phyloP scores from a whole-genome alignment of 148 eudicot species.

The Rhododendron kiyosumense region DNA sequence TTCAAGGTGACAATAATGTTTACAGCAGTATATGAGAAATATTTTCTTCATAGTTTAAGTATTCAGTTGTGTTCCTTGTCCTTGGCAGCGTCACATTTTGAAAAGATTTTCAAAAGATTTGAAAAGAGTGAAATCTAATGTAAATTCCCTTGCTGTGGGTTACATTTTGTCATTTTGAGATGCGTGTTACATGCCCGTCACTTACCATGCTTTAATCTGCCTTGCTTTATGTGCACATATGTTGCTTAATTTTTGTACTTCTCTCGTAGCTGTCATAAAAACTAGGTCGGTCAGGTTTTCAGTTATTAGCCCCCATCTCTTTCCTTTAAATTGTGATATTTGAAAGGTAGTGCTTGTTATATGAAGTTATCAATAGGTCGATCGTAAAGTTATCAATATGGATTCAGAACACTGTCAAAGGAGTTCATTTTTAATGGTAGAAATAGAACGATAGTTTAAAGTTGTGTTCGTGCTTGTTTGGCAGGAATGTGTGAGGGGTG shows the following conservation, averaged over 20 bases:
- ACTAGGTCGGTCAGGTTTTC: neutral
- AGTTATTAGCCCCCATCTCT: neutral
- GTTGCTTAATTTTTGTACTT: neutral
- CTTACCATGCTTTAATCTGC: neutral
- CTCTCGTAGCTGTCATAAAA: neutral
- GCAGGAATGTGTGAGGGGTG: slow-evolving; percentile 92
- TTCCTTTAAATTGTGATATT: neutral
- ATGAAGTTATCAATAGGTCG: neutral
- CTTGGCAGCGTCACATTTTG: neutral
- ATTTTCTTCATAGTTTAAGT: neutral
- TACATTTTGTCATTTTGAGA: neutral
- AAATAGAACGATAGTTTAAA: neutral
- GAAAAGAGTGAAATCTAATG: neutral
- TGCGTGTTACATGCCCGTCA: neutral
- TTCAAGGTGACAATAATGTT: slow-evolving; percentile 54
- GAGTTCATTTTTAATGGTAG: neutral
- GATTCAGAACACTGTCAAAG: neutral
- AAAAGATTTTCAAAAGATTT: neutral
- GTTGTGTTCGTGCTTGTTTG: slow-evolving; percentile 12
- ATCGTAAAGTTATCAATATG: neutral
- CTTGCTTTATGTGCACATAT: neutral
- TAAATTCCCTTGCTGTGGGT: neutral
- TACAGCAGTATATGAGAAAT: neutral
- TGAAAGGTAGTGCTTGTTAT: neutral
- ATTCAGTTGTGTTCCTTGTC: neutral